Percentiles rank a stretch among this genome's conserved stretches.
phyloP scores from a whole-genome alignment of 768 basidiomycete genomes.

The Lentinus tigrinus region DNA sequence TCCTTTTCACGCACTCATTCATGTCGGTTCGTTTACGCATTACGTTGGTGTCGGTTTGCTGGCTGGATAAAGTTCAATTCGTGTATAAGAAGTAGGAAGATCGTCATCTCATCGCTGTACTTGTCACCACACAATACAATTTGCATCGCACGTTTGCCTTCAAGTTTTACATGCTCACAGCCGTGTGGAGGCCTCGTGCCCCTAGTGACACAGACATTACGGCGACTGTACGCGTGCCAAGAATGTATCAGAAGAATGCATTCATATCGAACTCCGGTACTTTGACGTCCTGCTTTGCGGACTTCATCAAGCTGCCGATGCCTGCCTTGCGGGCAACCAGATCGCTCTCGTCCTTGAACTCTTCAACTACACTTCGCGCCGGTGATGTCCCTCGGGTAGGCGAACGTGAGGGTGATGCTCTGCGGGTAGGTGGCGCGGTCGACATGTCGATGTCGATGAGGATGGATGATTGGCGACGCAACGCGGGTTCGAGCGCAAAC shows the following conservation, averaged over 20 bases:
- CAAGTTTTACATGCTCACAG: not conserved
- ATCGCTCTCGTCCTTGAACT: constrained; percentile 50
- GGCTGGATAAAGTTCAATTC: constrained; percentile 7
- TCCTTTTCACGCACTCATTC: not conserved
- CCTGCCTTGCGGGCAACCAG: constrained; percentile 66
- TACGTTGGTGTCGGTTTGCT: constrained; percentile 3
- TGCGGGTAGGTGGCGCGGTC: constrained; percentile 56
- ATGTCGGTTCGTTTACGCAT: constrained; percentile 1
- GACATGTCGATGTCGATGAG: constrained; percentile 87
- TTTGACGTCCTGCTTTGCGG: constrained; percentile 84
- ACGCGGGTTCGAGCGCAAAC: constrained; percentile 49
- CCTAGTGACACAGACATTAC: too few relatives aligned
- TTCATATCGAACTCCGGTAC: constrained; percentile 89
- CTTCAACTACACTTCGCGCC: not conserved
- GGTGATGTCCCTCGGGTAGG: constrained; percentile 15
- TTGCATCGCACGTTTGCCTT: not conserved
- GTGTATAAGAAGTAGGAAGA: constrained; percentile 20
- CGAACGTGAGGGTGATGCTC: constrained; percentile 45
- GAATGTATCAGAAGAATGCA: constrained; percentile 56
- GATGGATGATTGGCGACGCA: constrained; percentile 70
- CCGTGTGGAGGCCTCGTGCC: too few relatives aligned
- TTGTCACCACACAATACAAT: constrained; percentile 19
- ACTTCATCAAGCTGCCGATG: constrained; percentile 82
- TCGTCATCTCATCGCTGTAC: constrained; percentile 16
- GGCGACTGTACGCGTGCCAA: too few relatives aligned